Conservation (phyloP, 345 rosid species). For the Dovyalis caffra region DNA sequence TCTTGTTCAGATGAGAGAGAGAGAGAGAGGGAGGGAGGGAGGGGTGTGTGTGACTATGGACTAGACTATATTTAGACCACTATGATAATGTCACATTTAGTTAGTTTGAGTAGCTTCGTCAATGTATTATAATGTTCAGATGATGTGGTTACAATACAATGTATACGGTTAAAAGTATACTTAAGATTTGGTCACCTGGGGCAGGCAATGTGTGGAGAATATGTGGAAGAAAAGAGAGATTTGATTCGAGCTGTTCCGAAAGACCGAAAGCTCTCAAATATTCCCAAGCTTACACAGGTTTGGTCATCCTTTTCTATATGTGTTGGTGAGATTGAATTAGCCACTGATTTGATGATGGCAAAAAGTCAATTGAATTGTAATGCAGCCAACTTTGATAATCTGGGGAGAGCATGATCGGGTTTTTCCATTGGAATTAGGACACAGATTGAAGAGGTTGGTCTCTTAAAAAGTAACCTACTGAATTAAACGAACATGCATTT, state of each 20-base stretch:
- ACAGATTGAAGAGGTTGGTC: slow-evolving; percentile 57
- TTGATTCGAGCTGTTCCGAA: slow-evolving; percentile 54
- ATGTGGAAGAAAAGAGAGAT: slow-evolving; percentile 50
- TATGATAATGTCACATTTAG: too few species aligned
- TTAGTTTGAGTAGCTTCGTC: neutral
- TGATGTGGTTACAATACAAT: neutral
- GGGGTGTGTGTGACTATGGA: too few species aligned
- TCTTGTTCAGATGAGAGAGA: neutral
- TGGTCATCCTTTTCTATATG: neutral
- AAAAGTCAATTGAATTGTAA: neutral
- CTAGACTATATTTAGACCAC: neutral
- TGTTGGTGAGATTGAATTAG: neutral
- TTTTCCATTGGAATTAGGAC: slow-evolving; percentile 63
- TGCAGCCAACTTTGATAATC: slow-evolving; percentile 62
- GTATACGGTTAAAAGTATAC: neutral
- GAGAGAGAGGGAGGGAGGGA: too few species aligned
- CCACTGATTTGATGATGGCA: neutral
- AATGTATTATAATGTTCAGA: neutral
- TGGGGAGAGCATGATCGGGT: slow-evolving; percentile 85
- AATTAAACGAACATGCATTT: neutral
- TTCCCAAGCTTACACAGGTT: slow-evolving; percentile 60
- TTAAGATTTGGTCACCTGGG: neutral
- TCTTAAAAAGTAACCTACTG: neutral
- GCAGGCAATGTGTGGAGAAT: slow-evolving; percentile 53
- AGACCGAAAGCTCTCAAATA: slow-evolving; percentile 45